Evolutionary conservation across 306 rosid genomes (phyloP).

Genomic region (Sicyos edulis): DNA sequence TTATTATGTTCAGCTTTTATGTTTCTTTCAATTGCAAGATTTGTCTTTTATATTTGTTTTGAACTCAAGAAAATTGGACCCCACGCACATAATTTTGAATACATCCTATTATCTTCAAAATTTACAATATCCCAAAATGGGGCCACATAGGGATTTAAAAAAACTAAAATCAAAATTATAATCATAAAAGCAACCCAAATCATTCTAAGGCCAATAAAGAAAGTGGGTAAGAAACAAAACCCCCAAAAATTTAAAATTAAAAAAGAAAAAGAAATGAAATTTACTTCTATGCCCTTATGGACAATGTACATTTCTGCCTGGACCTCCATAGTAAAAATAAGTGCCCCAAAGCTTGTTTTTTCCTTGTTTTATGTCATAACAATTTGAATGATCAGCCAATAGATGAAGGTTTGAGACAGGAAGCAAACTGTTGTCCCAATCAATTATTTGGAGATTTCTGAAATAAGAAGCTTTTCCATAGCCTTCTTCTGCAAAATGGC

Average conservation of each 20-base stretch:
- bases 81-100: conserved; percentile 27
- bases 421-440: conserved; percentile 92
- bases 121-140: conserved; percentile 42
- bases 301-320: conserved; percentile 89
- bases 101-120: conserved; percentile 32
- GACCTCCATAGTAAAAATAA: conserved; percentile 97
- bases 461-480: conserved; percentile 89
- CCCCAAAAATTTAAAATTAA: neutral
- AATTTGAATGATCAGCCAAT: conserved; percentile 73
- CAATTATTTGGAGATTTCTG: conserved; percentile 82
- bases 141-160: neutral
- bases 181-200: conserved; percentile 15
- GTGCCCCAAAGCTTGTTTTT: conserved; percentile 84
- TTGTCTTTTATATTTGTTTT: conserved; percentile 8
- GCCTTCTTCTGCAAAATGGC: conserved; percentile 92
- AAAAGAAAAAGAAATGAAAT: neutral
- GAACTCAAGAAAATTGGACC: conserved; percentile 17
- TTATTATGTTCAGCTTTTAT: conserved; percentile 12
- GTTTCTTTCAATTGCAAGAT: neutral
- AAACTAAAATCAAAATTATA: conserved; percentile 1
- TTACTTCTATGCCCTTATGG: conserved; percentile 42
- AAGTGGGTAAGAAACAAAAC: conserved; percentile 3
- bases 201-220: conserved; percentile 11
- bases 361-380: conserved; percentile 83
- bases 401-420: conserved; percentile 71